phyloP scores from a whole-genome alignment of 176 grass and related monocot species.

The Aechmea fasciata region DNA sequence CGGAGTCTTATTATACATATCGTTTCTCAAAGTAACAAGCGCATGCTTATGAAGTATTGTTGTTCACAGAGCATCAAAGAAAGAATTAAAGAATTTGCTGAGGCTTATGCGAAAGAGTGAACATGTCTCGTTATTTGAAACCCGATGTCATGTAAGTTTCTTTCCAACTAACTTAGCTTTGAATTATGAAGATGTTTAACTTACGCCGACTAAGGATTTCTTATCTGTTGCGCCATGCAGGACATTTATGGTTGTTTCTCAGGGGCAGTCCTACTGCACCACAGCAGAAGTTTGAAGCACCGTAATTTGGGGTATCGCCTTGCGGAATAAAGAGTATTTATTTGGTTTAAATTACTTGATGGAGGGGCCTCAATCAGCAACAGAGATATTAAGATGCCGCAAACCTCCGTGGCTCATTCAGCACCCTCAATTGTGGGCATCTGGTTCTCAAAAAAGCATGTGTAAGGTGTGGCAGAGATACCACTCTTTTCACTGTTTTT shows the following conservation, averaged over 20 bases:
- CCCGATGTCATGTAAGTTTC: slow-evolving; percentile 24
- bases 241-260: slow-evolving; percentile 3
- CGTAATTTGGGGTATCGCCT: background rate
- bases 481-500: background rate
- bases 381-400: background rate
- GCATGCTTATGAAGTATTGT: slow-evolving; percentile 24
- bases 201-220: slow-evolving; percentile 12
- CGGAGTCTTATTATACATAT: background rate
- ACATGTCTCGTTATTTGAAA: background rate
- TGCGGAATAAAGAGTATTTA: background rate
- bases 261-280: slow-evolving; percentile 7
- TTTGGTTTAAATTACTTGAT: background rate
- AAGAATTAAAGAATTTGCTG: slow-evolving; percentile 52
- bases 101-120: slow-evolving; percentile 41
- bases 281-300: background rate
- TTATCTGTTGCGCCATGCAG: slow-evolving; percentile 19
- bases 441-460: background rate
- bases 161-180: slow-evolving; percentile 14
- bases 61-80: slow-evolving; percentile 53
- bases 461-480: too few relatives aligned
- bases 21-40: slow-evolving; percentile 8
- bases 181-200: background rate
- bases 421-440: background rate
- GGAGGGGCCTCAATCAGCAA: background rate
- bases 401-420: background rate